A percentile compares a stretch with the other conserved stretches of the same genome.
phyloP scores from a whole-genome alignment of 495 filamentous ascomycete species.

The Penicillium macrosclerotiorum region DNA sequence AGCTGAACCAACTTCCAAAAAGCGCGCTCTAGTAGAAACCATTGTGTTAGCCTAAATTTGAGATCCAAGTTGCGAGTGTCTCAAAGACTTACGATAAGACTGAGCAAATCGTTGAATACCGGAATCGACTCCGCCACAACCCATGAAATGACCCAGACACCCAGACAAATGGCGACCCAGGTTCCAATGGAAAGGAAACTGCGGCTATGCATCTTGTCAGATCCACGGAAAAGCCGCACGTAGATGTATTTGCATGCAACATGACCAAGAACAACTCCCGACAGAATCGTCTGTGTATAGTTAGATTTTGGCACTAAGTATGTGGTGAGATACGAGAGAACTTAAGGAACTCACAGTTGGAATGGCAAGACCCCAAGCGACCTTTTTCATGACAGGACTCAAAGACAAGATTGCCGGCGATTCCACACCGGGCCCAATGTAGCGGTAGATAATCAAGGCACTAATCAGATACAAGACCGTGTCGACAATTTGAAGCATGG shows the following conservation, averaged over 20 bases:
- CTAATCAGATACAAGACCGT: constrained; percentile 58
- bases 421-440: constrained; percentile 63
- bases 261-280: constrained; percentile 59
- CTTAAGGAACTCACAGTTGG: constrained; percentile 51
- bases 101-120: constrained; percentile 65
- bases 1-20: constrained; percentile 44
- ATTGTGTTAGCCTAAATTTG: constrained; percentile 5
- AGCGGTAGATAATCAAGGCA: constrained; percentile 60
- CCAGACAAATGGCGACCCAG: constrained; percentile 58
- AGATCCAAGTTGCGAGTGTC: neutral
- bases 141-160: constrained; percentile 63
- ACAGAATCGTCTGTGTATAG: constrained; percentile 28
- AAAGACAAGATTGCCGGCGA: constrained; percentile 71
- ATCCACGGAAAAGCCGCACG: constrained; percentile 56
- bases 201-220: constrained; percentile 55
- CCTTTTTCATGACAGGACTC: constrained; percentile 59
- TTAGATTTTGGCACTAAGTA: neutral
- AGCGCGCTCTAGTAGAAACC: constrained; percentile 27
- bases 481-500: constrained; percentile 60
- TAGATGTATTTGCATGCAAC: constrained; percentile 64
- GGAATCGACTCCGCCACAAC: constrained; percentile 72
- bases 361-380: constrained; percentile 71
- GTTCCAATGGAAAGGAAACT: constrained; percentile 43
- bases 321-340: neutral
- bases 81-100: constrained; percentile 38